Evolutionary conservation across 2,329 filamentous ascomycete genomes (phyloP), one percentile per base, ranked within the genome.

Genomic region (Paraphoma sp.): DNA sequence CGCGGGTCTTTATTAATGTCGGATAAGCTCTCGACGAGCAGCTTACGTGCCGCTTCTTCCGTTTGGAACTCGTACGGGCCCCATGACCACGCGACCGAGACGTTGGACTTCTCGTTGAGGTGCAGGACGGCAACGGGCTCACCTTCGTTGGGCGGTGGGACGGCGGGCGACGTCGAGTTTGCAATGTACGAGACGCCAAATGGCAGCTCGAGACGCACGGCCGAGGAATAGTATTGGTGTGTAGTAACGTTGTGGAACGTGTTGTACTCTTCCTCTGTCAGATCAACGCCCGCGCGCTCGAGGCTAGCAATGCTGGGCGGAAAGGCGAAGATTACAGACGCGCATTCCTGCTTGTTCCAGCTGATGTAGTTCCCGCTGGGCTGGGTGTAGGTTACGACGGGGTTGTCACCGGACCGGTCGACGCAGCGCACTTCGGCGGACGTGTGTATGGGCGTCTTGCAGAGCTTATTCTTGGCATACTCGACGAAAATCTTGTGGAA

Each of bases 81-180:
- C 74, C 74, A 76, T 10, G 72, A 75, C 74, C 74, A 77, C 7
- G 72, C 63, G 7, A 74, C 70, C 0, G 69, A 71, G 12, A 77
- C 57, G 43, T 74, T 69, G 42, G 69, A 73, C 10, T 62, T 41
- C 17, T 67, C 48, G 48, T 44, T 66, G 28, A 77, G 66, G 45
- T 64, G 72, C n/a, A 77, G 62, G 11, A 76, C 62, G 6, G 74
- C 74, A 10, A 77, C 69, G 2, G 74, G 73, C 45, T 74, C 62
- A 45, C 72, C 72, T 3, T 69, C 62, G 42, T 71, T 70, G 36
- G 72, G 72, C 16, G 74, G 74, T 6, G 74, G 74, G 1, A 68
- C 61, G 8, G 54, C 54, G 3, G 64, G 57, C 12, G 63, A 63
- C 5, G 59, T 46, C 43, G 61, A 64, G 36, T 67, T 64, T 1